Conservation (phyloP, 495 filamentous ascomycete species). For the Hyaloscypha bicolor region DNA sequence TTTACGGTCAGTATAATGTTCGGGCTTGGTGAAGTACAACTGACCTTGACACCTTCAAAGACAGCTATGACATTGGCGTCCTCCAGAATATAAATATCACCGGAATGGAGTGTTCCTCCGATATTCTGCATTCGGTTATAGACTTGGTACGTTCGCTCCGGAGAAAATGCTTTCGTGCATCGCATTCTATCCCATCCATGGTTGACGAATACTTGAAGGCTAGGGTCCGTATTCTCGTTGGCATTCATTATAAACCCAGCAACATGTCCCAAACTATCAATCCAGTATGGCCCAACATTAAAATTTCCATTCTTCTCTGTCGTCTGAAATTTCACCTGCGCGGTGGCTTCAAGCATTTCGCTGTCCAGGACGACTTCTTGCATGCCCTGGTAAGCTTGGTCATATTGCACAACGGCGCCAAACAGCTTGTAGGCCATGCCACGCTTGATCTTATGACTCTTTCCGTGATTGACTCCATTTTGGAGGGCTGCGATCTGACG, state of each 20-base stretch:
- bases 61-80: too few relatives aligned
- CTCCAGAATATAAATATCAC: too few relatives aligned
- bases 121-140: constrained; percentile 66
- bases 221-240: constrained; percentile 70
- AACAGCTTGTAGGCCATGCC: constrained; percentile 77
- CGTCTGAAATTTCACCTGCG: constrained; percentile 47
- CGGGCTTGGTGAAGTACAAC: too few relatives aligned
- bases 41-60: too few relatives aligned
- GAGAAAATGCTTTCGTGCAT: constrained; percentile 61
- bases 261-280: constrained; percentile 66
- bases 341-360: constrained; percentile 63
- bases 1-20: too few relatives aligned
- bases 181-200: constrained; percentile 77
- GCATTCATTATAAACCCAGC: constrained; percentile 81
- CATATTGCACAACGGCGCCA: constrained; percentile 64
- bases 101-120: constrained; percentile 36
- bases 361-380: constrained; percentile 72
- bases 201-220: constrained; percentile 70
- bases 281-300: constrained; percentile 67
- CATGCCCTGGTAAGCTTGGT: constrained; percentile 66
- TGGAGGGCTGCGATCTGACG: constrained; percentile 43
- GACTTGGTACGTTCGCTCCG: constrained; percentile 64
- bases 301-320: constrained; percentile 58
- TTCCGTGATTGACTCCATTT: constrained; percentile 41
- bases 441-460: constrained; percentile 30